Evolutionary conservation across 2,329 filamentous ascomycete genomes (phyloP), one percentile per base, ranked within the genome.

Genomic region (Anisogramma anomala): DNA sequence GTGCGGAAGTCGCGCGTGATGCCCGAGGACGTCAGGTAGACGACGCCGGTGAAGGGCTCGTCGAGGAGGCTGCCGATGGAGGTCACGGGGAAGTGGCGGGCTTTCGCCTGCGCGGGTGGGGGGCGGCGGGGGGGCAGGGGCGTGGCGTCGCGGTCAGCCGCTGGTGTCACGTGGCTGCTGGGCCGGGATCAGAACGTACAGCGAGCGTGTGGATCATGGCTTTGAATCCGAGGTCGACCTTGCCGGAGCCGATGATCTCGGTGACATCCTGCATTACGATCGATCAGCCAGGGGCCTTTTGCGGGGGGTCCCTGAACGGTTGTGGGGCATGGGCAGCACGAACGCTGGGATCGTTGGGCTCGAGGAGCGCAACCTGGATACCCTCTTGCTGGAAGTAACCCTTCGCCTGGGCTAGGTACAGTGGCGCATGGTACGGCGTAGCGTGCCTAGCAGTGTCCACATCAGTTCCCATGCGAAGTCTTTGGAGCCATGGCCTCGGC

Each of bases 171-270:
- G n/a, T n/a, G n/a, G n/a, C n/a, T n/a, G n/a, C n/a, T n/a, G n/a
- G n/a, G n/a, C n/a, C n/a, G n/a, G n/a, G n/a, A n/a, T n/a, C n/a
- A n/a, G n/a, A n/a, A n/a, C n/a, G n/a, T 61, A 79, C 77, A 42
- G 81, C 82, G 45, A 87, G 71, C 7, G 82, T 86, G 55, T 87
- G 82, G 51, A 87, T 87, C 82, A 87, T 86, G 49, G 82, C 82
- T 61, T 86, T 87, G 71, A 84, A 85, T 33, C 82, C 82, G 54
- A 86, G 73, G 55, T 86, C 81, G 36, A 84, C 77, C 56, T 84
- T 85, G 47, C 77, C 78, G 41, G 72, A 78, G 45, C 82, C 82
- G 50, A 87, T 83, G 58, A 87, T 84, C 58, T 86, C 82, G 48
- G 82, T 87, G 48, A 87, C 82, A 67, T 87, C 82, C 72, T 79